Conservation (phyloP, 148 eudicot genomes). For the Rhododendron ferrugineum region DNA sequence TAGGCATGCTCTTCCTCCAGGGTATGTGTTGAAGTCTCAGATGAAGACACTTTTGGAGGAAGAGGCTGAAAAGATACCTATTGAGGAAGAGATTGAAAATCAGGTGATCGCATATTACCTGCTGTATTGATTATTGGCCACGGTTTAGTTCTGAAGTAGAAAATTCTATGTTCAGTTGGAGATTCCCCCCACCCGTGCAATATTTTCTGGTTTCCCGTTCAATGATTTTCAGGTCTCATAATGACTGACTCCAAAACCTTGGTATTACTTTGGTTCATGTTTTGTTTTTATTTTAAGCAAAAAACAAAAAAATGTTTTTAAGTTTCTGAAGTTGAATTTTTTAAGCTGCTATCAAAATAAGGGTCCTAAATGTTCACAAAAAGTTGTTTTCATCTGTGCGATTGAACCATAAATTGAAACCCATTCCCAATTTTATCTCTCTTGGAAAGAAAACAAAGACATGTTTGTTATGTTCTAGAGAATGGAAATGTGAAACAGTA, state of each 20-base stretch:
- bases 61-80: slow-evolving; percentile 63
- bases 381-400: background rate
- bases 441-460: background rate
- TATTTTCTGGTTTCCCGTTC: background rate
- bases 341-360: background rate
- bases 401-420: background rate
- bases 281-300: background rate
- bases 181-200: background rate
- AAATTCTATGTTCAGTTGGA: slow-evolving; percentile 1
- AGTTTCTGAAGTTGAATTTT: background rate
- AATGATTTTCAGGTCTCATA: background rate
- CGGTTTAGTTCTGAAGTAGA: background rate
- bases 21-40: slow-evolving; percentile 86
- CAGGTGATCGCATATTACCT: slow-evolving; percentile 68
- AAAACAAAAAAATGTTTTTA: background rate
- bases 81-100: slow-evolving; percentile 85
- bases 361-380: background rate
- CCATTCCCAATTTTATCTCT: background rate
- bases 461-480: background rate
- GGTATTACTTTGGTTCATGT: background rate
- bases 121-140: background rate
- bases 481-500: background rate
- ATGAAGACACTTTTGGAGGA: slow-evolving; percentile 96
- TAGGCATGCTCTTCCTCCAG: slow-evolving; percentile 78
- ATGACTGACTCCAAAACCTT: background rate